Conservation (phyloP, 306 rosid species). For the Cucurbita moschata region DNA sequence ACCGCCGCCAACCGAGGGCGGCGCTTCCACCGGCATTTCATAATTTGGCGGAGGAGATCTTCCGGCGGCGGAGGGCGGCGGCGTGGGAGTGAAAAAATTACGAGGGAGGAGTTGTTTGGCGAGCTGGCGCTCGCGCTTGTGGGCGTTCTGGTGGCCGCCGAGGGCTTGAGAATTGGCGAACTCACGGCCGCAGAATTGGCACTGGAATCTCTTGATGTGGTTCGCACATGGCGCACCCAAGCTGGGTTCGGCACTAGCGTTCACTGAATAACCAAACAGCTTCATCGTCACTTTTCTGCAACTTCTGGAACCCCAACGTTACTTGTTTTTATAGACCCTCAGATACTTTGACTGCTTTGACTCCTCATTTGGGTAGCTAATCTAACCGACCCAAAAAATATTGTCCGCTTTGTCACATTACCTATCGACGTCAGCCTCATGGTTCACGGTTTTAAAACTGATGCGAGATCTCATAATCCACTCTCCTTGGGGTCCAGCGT, state of each 20-base stretch:
- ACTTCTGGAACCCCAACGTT: too few relatives aligned
- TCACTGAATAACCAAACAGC: conserved; percentile 2
- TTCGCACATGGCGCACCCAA: neutral
- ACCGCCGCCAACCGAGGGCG: neutral
- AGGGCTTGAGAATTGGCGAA: conserved; percentile 6
- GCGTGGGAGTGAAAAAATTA: neutral
- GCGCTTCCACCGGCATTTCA: neutral
- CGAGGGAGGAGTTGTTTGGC: neutral
- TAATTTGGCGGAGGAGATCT: neutral
- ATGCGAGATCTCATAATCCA: too few relatives aligned
- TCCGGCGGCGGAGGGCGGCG: neutral
- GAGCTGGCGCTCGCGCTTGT: conserved; percentile 3
- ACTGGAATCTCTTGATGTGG: neutral
- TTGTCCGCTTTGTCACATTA: too few relatives aligned
- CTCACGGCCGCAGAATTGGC: conserved; percentile 5
- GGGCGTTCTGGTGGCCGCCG: conserved; percentile 9
- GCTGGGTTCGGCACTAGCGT: neutral
- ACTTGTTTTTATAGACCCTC: too few relatives aligned
- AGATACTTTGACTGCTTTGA: too few relatives aligned
- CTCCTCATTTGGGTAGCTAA: neutral
- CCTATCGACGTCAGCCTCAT: too few relatives aligned
- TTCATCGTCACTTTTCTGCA: neutral
- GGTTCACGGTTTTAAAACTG: too few relatives aligned
- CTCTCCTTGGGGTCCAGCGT: too few relatives aligned
- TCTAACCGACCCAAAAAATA: too few relatives aligned